Percentiles rank a stretch among this genome's conserved stretches.
Evolutionary conservation across 1,284 basidiomycete species (phyloP).

Genomic region (Cryptococcus floricola): DNA sequence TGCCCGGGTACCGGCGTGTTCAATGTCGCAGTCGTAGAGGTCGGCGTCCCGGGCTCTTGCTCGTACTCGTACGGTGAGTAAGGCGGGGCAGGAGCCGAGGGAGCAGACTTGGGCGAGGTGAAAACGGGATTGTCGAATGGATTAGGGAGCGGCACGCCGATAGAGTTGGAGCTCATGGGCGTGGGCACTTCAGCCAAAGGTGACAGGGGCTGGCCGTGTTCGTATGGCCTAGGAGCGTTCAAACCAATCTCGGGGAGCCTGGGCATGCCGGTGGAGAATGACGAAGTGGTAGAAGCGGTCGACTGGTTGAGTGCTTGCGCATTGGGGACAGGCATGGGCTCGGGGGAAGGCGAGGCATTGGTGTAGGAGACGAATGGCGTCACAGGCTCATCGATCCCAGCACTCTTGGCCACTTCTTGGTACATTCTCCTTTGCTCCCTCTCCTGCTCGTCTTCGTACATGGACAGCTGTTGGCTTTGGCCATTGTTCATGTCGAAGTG

Average conservation of each 20-base stretch:
- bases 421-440: conserved; percentile 34
- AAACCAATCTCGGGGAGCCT: conserved; percentile 18
- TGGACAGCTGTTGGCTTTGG: conserved; percentile 19
- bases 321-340: conserved; percentile 5
- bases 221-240: conserved; percentile 32
- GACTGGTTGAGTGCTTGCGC: conserved; percentile 4
- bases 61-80: conserved; percentile 11
- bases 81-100: conserved; percentile 17
- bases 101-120: conserved; percentile 1
- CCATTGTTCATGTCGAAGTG: conserved; percentile 17
- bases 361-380: conserved; percentile 24
- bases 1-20: too few species aligned
- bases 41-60: conserved; percentile 6
- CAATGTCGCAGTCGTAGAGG: conserved; percentile 7
- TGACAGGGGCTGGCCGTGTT: conserved; percentile 44
- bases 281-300: conserved; percentile 11
- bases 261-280: conserved; percentile 22
- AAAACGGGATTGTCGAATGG: conserved; percentile 23
- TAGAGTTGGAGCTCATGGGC: conserved; percentile 10
- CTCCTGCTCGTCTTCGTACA: conserved; percentile 25
- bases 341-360: background rate
- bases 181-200: conserved; percentile 42
- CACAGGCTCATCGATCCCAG: conserved; percentile 35
- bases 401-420: conserved; percentile 37
- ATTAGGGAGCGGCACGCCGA: conserved; percentile 11